phyloP scores from a whole-genome alignment of 2,329 filamentous ascomycete genomes.

The Parafenestella ontariensis region DNA sequence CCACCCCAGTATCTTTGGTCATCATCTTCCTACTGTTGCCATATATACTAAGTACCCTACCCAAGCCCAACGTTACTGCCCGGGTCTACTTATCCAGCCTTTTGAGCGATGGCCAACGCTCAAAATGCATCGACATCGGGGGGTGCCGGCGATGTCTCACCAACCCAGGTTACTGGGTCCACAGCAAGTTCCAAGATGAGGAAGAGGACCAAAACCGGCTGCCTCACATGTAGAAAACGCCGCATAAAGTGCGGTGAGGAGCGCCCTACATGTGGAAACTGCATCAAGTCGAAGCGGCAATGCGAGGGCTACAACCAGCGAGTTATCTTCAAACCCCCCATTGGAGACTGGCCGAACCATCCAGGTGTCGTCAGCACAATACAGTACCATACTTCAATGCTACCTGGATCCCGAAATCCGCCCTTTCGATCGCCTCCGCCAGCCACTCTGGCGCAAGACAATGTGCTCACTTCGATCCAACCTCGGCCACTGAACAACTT shows the following conservation, averaged over 20 bases:
- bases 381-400: conserved; percentile 48
- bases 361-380: conserved; percentile 46
- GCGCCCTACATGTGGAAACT: conserved; percentile 81
- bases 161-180: conserved; percentile 26
- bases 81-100: neutral
- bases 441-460: conserved; percentile 25
- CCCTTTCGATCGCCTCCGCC: conserved; percentile 23
- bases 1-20: neutral
- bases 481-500: conserved; percentile 36
- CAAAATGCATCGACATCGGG: conserved; percentile 25
- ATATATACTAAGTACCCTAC: conserved; percentile 5
- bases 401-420: conserved; percentile 42
- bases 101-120: conserved; percentile 31
- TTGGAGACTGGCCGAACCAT: conserved; percentile 58
- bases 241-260: conserved; percentile 98
- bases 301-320: conserved; percentile 86
- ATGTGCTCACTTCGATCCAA: conserved; percentile 33
- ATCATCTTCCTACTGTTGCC: neutral
- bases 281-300: conserved; percentile 81
- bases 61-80: conserved; percentile 3
- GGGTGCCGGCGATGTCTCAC: conserved; percentile 38
- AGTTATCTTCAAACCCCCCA: conserved; percentile 79
- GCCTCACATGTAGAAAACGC: conserved; percentile 89
- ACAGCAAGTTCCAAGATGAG: conserved; percentile 44
- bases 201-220: conserved; percentile 85